Base-by-base conservation (phyloP, 306 rosid species). In the Medicago ruthenica region DNA sequence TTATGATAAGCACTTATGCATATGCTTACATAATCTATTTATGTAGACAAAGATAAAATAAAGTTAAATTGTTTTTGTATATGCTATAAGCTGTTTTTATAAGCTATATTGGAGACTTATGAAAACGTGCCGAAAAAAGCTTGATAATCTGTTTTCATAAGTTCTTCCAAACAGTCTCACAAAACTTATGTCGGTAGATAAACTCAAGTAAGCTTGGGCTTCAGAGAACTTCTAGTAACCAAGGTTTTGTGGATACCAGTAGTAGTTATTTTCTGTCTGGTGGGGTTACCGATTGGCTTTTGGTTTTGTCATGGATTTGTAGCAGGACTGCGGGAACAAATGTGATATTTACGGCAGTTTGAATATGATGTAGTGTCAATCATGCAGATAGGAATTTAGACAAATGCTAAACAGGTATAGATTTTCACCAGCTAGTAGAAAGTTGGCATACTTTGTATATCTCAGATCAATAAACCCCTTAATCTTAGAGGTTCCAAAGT, bases 251-350 rank as follows among this genome's bases (percentile, higher is more conserved):
- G 41, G 67, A 40, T 51, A 41, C 6, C 24, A 0, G 21, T 74
- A 57, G 47, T 67, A 34, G 71, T 74, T 18, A 27, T 40, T 17
- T 9, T 74, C 8, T 48, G 48, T 9, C 48, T 47, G 58, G 44
- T 59, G 39, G 71, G 75, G 18, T 45, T 57, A 22, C 37, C 21
- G 15, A 21, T 37, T 53, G 44, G 22, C 20, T 40, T 67, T 15
- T 77, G 70, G 75, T 20, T 9, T 14, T 62, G 78, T 18, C 41
- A 40, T 71, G 47, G 66, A 53, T 59, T 14, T 70, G 37, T 50
- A 22, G 47, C 1, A 31, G 61, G 54, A 39, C 39, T 16, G 47
- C 1, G 42, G 61, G 62, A 39, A 53, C 55, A 34, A 54, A 54
- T 27, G 0, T 24, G 37, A 27, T 75, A 27, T 27, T 24, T 27